Conservation (phyloP, 2,329 filamentous ascomycete species). For the Colletotrichum somersetense region DNA sequence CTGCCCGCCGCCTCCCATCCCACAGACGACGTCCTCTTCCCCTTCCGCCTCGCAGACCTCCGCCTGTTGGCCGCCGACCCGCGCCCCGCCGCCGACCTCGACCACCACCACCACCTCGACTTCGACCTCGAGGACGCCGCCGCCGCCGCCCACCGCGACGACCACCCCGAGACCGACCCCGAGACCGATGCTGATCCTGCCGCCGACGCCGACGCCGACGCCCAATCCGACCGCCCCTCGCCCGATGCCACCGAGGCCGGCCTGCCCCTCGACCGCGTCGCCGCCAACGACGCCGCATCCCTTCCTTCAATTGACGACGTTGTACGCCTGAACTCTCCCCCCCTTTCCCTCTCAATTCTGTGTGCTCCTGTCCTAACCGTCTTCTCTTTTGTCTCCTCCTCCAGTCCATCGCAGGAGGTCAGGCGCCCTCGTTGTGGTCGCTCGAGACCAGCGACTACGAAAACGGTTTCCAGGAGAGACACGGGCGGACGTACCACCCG, state of each 20-base stretch:
- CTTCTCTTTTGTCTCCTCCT: no score
- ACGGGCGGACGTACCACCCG: constrained; percentile 37
- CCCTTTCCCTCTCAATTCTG: no score
- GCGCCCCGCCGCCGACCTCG: no score
- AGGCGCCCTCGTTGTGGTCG: background rate
- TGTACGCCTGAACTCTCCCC: background rate
- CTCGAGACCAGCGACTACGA: constrained; percentile 8
- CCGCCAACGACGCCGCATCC: background rate
- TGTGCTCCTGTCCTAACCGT: background rate
- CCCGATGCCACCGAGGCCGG: background rate
- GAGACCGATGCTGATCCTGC: background rate
- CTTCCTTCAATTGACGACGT: background rate
- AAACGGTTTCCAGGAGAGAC: constrained; percentile 22
- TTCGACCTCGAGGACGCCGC: background rate
- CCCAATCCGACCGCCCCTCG: background rate
- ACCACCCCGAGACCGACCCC: background rate
- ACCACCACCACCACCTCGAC: no score
- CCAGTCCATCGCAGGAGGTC: constrained; percentile 9
- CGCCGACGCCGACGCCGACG: background rate
- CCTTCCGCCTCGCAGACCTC: background rate
- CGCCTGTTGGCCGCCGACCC: background rate
- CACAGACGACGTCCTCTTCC: background rate
- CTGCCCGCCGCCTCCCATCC: background rate
- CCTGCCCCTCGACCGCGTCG: background rate
- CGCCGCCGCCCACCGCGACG: background rate